Conservation (phyloP, 192 early-diverging fungal species). For the Physocladia obscura region DNA sequence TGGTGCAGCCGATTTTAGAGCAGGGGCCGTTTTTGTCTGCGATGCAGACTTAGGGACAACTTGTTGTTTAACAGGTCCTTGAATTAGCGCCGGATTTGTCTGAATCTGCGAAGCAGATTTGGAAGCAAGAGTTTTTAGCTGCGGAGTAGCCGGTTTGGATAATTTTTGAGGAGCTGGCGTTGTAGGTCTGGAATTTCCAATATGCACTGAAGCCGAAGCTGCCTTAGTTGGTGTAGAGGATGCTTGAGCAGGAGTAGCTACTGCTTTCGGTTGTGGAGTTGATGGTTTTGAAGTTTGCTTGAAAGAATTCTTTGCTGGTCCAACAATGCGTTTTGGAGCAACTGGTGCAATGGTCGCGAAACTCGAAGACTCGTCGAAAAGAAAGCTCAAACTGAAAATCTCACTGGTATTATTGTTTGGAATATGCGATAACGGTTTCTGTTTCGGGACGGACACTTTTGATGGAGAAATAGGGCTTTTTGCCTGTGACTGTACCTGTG, state of each 20-base stretch:
- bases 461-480: background rate
- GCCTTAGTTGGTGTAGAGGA: background rate
- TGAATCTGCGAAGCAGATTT: no score
- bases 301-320: background rate
- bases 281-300: no score
- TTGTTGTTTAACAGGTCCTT: no score
- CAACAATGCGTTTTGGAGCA: conserved; percentile 4
- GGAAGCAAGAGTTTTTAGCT: background rate
- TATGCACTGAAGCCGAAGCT: background rate
- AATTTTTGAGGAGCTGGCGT: background rate
- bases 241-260: background rate
- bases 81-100: no score
- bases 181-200: background rate
- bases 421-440: background rate
- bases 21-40: background rate
- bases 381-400: conserved; percentile 12
- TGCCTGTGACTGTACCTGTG: background rate
- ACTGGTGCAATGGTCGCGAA: background rate
- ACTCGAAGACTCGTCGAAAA: conserved; percentile 7
- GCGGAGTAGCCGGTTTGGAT: background rate
- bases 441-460: background rate
- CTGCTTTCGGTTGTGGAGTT: background rate
- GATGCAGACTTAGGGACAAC: no score
- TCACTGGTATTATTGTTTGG: conserved; percentile 1
- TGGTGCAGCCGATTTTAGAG: background rate